Conservation (phyloP, 2,329 filamentous ascomycete species). For the Exophiala phaeomuriformis region DNA sequence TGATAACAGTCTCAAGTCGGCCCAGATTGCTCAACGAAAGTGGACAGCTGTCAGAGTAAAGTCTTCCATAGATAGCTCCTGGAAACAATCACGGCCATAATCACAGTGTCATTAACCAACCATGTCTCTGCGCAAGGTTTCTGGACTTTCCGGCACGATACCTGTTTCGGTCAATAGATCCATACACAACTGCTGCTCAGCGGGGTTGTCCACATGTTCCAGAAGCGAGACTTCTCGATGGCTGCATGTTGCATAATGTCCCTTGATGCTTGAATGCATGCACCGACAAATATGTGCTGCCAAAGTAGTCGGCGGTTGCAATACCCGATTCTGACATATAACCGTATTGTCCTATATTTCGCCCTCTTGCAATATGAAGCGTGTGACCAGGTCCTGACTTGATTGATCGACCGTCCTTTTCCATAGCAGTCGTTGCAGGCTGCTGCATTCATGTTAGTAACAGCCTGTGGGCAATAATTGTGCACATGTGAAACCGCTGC, state of each 20-base stretch:
- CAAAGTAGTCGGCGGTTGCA: conserved; percentile 11
- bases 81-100: not conserved
- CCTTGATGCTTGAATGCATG: conserved; percentile 9
- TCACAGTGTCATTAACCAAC: conserved; percentile 1
- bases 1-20: not conserved
- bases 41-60: not conserved
- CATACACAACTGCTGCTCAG: conserved; percentile 11
- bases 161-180: conserved; percentile 23
- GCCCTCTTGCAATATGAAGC: not conserved
- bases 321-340: conserved; percentile 10
- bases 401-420: not conserved
- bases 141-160: conserved; percentile 9
- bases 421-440: not conserved
- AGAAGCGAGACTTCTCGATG: conserved; percentile 1
- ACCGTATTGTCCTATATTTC: conserved; percentile 2
- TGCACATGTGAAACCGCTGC: conserved; percentile 4
- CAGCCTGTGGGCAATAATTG: not conserved
- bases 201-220: conserved; percentile 14
- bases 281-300: conserved; percentile 6
- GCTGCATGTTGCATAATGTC: conserved; percentile 5
- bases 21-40: not conserved
- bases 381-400: not conserved
- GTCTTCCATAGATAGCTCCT: not conserved
- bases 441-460: too few species aligned
- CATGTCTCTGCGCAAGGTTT: conserved; percentile 1